A percentile compares a stretch with the other conserved stretches of the same genome.
Conservation (phyloP, 1,284 basidiomycete genomes). For the Cryptococcus depauperatus region DNA sequence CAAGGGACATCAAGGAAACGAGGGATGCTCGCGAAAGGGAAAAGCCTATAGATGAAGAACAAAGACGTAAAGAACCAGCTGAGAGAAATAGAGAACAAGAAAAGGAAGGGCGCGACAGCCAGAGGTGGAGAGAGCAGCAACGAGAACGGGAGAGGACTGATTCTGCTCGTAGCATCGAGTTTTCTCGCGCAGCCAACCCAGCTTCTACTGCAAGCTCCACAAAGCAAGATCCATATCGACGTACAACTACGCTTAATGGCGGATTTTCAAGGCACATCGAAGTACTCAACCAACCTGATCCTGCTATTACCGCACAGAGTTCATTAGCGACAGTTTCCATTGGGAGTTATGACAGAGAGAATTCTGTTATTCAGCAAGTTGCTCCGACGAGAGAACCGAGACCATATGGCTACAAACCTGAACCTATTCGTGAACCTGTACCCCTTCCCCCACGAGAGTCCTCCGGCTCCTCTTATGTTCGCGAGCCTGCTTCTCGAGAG, state of each 20-base stretch:
- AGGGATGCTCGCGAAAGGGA: constrained; percentile 1
- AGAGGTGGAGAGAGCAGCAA: constrained; percentile 7
- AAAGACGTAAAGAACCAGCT: constrained; percentile 6
- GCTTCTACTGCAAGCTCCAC: not conserved
- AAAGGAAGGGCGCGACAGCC: constrained; percentile 10
- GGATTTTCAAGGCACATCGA: constrained; percentile 27
- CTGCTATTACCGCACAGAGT: not conserved
- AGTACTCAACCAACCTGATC: constrained; percentile 28
- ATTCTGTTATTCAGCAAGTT: constrained; percentile 28
- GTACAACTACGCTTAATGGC: constrained; percentile 8
- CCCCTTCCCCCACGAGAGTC: not conserved
- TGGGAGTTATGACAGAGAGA: not conserved
- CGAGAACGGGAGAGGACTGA: constrained; percentile 7
- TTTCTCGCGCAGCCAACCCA: not conserved
- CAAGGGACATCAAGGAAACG: constrained; percentile 4
- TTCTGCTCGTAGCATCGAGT: not conserved
- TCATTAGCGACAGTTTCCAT: not conserved
- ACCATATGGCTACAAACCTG: constrained; percentile 32
- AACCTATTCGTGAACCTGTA: constrained; percentile 5
- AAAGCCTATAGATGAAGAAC: constrained; percentile 4
- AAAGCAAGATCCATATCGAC: constrained; percentile 15
- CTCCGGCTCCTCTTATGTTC: not conserved
- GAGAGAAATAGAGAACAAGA: constrained; percentile 7
- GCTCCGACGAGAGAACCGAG: constrained; percentile 27
- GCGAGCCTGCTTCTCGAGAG: not conserved